Evolutionary conservation across 768 basidiomycete species (phyloP), one percentile per base, ranked within the genome.

Genomic region (Coprinopsis strossmayeri): DNA sequence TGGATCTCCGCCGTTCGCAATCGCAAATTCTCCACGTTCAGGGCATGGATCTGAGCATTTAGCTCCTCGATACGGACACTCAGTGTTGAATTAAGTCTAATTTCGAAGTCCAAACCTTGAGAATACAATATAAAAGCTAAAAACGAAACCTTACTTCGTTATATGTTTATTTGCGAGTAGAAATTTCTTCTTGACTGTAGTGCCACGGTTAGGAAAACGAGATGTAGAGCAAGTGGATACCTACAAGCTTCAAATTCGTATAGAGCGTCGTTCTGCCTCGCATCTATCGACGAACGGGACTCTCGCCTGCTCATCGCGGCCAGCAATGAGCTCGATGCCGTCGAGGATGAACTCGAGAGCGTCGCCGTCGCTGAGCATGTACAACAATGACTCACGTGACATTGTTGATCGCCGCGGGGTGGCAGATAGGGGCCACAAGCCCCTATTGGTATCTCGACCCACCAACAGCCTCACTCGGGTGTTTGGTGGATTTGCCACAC

Each of bases 151-250:
- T 32, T 57, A 90, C 88, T 91, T 91, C 21, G 89, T 90, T 61
- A 91, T 91, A 67, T 91, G 89, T 67, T 90, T 91, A 69, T 91
- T 91, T 50, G 88, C 87, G 51, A 90, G 82, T 18, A 91, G 73
- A 59, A 90, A 91, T 70, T 89, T 91, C 81, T 88, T 89, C 82
- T 91, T 91, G 73, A 91, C 89, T 91, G 61, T 35, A 54, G 65
- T 55, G 62, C 64, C 64, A 73, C 59, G 58, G 57, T 61, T 51
- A 60, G 56, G 50, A 53, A 59, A 54, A n/a, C n/a, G n/a, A n/a
- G n/a, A n/a, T n/a, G n/a, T n/a, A n/a, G n/a, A n/a, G n/a, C 39
- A 53, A 5, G 54, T 11, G 44, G 9, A 43, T 34, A 76, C 87
- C 59, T 65, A 91, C 88, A 89, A 59, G 78, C 85, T 68, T 91